Evolutionary conservation across 2,329 filamentous ascomycete genomes (phyloP).

Genomic region (Colletotrichum sp.): DNA sequence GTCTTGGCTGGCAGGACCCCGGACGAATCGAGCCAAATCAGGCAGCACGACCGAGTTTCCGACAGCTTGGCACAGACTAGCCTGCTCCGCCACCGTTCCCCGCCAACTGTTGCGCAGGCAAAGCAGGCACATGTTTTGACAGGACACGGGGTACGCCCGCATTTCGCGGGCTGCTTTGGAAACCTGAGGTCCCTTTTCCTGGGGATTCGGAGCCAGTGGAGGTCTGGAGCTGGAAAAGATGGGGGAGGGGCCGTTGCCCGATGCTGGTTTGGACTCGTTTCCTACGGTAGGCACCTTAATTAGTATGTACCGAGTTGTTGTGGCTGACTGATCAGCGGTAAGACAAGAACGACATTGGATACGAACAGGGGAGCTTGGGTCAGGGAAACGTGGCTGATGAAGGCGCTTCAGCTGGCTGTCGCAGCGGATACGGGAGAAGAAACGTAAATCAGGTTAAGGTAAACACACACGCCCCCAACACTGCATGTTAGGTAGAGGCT

Average conservation of each 20-base stretch:
- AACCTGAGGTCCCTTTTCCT: background rate
- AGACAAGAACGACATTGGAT: background rate
- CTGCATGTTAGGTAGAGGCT: background rate
- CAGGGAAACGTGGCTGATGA: background rate
- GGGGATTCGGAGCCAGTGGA: background rate
- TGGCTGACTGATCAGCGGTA: background rate
- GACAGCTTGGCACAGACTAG: constrained; percentile 16
- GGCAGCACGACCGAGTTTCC: constrained; percentile 10
- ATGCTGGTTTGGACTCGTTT: background rate
- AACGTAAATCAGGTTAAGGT: background rate
- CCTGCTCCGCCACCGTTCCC: constrained; percentile 9
- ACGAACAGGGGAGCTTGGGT: background rate
- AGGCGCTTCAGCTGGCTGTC: background rate
- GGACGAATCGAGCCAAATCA: background rate
- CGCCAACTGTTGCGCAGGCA: background rate
- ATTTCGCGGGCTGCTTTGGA: background rate
- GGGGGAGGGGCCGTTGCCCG: background rate
- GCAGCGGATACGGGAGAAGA: background rate
- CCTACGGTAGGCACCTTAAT: background rate
- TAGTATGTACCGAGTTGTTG: background rate
- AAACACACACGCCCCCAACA: background rate
- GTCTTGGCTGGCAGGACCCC: background rate
- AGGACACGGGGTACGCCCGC: background rate
- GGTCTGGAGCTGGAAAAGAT: background rate
- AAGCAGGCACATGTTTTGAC: background rate